phyloP scores from a whole-genome alignment of 2,329 filamentous ascomycete species.

The Aspergillus spinulosporus region DNA sequence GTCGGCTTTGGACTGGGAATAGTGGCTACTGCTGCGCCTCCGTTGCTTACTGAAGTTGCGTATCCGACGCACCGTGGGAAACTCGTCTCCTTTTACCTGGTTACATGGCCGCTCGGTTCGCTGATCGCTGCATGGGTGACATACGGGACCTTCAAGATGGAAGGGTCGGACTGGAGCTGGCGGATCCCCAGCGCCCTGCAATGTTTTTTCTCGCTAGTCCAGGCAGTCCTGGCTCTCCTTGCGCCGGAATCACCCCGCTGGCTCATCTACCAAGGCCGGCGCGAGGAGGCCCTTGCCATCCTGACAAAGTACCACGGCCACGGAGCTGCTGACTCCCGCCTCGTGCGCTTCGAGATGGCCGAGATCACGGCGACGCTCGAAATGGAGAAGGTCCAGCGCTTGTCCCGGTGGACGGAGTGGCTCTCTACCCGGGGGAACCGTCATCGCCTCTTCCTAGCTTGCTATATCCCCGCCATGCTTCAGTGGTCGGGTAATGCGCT shows the following conservation, averaged over 20 bases:
- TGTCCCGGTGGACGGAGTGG: constrained; percentile 18
- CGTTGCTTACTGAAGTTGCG: constrained; percentile 27
- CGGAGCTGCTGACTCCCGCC: constrained; percentile 16
- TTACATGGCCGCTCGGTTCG: constrained; percentile 25
- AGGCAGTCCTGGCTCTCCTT: constrained; percentile 2
- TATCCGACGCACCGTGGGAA: constrained; percentile 28
- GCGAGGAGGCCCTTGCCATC: constrained; percentile 5
- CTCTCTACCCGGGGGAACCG: constrained; percentile 14
- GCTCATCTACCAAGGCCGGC: constrained; percentile 13
- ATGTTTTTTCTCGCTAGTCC: constrained; percentile 2
- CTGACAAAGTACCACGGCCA: constrained; percentile 11
- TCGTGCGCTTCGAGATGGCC: constrained; percentile 29
- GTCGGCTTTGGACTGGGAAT: constrained; percentile 27
- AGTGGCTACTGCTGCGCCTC: constrained; percentile 24
- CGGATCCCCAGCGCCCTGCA: constrained; percentile 10
- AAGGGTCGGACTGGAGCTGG: constrained; percentile 11
- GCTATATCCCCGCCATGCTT: constrained; percentile 19
- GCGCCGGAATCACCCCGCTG: constrained; percentile 12
- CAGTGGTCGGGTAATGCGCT: constrained; percentile 33
- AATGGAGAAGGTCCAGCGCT: constrained; percentile 23
- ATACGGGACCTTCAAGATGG: constrained; percentile 12
- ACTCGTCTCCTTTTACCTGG: constrained; percentile 23
- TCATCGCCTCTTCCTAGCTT: constrained; percentile 18
- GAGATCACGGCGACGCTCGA: constrained; percentile 28
- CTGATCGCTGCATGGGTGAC: constrained; percentile 32